These are phyloP conservation scores for Thalassiosira hispida DNA, from an alignment of 352 stramenopile species.

Conservation along the genomic window DNA sequence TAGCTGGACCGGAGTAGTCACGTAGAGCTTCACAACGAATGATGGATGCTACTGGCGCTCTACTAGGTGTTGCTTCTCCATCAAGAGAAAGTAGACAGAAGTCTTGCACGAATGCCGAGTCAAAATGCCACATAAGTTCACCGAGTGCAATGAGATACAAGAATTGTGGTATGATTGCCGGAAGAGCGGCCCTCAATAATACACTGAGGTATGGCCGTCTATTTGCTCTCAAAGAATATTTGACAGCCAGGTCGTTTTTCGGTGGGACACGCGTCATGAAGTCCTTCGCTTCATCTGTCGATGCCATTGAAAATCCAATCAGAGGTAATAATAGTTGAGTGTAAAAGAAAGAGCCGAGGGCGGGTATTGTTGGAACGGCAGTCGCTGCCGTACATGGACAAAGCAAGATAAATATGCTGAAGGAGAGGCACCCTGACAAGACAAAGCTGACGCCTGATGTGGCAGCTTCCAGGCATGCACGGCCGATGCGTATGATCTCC, in stretches of 20 bases:
- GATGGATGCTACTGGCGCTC: slow-evolving; percentile 36
- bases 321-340: slow-evolving; percentile 68
- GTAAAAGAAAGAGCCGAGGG: slow-evolving; percentile 69
- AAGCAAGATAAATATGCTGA: slow-evolving; percentile 71
- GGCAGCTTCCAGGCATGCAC: slow-evolving; percentile 66
- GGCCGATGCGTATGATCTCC: slow-evolving; percentile 72
- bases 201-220: slow-evolving; percentile 49
- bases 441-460: slow-evolving; percentile 65
- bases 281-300: slow-evolving; percentile 62
- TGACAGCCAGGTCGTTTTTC: slow-evolving; percentile 55
- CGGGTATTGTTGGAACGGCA: slow-evolving; percentile 60
- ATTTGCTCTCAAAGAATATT: slow-evolving; percentile 63
- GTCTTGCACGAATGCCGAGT: slow-evolving; percentile 57
- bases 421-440: slow-evolving; percentile 64
- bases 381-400: slow-evolving; percentile 65
- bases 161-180: slow-evolving; percentile 70
- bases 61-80: slow-evolving; percentile 9
- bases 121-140: slow-evolving; percentile 69
- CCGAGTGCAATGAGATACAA: slow-evolving; percentile 76
- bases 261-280: slow-evolving; percentile 70
- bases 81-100: slow-evolving; percentile 36
- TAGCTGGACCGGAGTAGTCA: slow-evolving; percentile 64
- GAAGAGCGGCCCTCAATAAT: slow-evolving; percentile 64
- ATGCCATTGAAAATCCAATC: slow-evolving; percentile 72
- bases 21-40: slow-evolving; percentile 71